These are phyloP conservation scores for Nosema bombycis DNA, from an alignment of 371 early-diverging fungal genomes.

Conservation along the genomic window DNA sequence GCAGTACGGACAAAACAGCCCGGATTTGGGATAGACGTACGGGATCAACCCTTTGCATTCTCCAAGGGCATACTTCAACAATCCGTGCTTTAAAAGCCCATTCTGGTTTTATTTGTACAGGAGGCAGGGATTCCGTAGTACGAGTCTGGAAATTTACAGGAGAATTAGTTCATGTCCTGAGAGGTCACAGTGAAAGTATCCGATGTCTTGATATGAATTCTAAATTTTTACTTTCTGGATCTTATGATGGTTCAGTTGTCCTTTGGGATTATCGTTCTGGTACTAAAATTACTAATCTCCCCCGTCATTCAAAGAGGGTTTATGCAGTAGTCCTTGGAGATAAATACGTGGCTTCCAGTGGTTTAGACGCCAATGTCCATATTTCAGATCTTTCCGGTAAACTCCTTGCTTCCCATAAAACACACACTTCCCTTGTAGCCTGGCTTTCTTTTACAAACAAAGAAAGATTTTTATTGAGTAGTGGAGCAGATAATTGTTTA, in stretches of 20 bases:
- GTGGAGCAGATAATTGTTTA: slow-evolving; percentile 55
- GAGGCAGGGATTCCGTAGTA: slow-evolving; percentile 63
- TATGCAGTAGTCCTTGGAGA: slow-evolving; percentile 74
- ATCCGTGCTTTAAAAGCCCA: slow-evolving; percentile 81
- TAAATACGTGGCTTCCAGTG: slow-evolving; percentile 48
- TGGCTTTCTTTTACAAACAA: slow-evolving; percentile 47
- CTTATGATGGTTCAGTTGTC: slow-evolving; percentile 86
- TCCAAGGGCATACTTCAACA: slow-evolving; percentile 84
- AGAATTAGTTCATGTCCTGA: slow-evolving; percentile 63
- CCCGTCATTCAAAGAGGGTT: slow-evolving; percentile 68
- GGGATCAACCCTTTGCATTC: slow-evolving; percentile 76
- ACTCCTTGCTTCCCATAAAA: slow-evolving; percentile 2
- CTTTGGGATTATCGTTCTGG: slow-evolving; percentile 73
- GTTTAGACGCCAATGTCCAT: slow-evolving; percentile 54
- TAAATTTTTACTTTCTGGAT: slow-evolving; percentile 79
- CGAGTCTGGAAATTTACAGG: slow-evolving; percentile 62
- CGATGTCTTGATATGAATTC: slow-evolving; percentile 83
- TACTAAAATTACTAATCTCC: slow-evolving; percentile 42
- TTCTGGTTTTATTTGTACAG: slow-evolving; percentile 67
- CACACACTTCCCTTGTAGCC: slow-evolving; percentile 46
- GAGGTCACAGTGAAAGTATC: slow-evolving; percentile 81
- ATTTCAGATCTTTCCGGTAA: slow-evolving; percentile 52
- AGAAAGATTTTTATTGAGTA: slow-evolving; percentile 50
- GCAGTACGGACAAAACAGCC: slow-evolving; percentile 90
- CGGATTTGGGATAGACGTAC: slow-evolving; percentile 85